These are phyloP conservation scores for Cyberlindnera americana DNA, from an alignment of 805 yeast species.

Conservation along the genomic window DNA sequence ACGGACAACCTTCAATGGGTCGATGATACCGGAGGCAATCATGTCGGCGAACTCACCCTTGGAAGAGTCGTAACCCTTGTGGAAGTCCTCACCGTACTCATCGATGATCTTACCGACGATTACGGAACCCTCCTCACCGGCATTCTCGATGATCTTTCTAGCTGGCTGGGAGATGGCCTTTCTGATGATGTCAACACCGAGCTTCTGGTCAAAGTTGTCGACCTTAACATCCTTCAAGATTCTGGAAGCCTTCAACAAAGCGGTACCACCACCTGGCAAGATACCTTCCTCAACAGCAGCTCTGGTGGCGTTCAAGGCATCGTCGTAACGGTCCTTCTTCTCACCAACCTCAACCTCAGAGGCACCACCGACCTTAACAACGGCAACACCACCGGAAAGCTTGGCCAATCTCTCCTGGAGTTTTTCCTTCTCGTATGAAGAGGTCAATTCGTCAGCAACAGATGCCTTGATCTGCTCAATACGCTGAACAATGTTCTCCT, in stretches of 20 bases:
- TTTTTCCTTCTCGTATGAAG: constrained; percentile 91
- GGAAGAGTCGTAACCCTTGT: constrained; percentile 89
- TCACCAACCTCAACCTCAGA: constrained; percentile 98
- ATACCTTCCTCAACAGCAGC: constrained; percentile 99
- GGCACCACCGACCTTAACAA: constrained; percentile 94
- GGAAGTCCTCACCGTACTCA: constrained; percentile 63
- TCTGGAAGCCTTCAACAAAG: constrained; percentile 80
- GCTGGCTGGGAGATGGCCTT: constrained; percentile 97
- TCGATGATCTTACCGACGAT: constrained; percentile 81
- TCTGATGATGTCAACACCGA: constrained; percentile 94
- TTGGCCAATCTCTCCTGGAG: constrained; percentile 97
- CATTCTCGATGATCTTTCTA: constrained; percentile 92
- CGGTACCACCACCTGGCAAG: constrained; percentile 99
- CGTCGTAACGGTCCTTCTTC: constrained; percentile 99
- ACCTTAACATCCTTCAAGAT: constrained; percentile 70
- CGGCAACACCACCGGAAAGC: constrained; percentile 98
- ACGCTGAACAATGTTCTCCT: constrained; percentile 81
- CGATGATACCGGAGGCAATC: constrained; percentile 96
- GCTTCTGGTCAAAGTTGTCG: constrained; percentile 81
- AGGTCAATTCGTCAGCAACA: constrained; percentile 24
- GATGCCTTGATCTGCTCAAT: constrained; percentile 53
- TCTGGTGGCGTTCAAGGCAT: constrained; percentile 97
- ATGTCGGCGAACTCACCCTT: constrained; percentile 93
- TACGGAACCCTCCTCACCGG: constrained; percentile 98
- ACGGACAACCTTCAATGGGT: constrained; percentile 98